phyloP scores from a whole-genome alignment of 2,329 filamentous ascomycete genomes.

The Colletotrichum siamense region DNA sequence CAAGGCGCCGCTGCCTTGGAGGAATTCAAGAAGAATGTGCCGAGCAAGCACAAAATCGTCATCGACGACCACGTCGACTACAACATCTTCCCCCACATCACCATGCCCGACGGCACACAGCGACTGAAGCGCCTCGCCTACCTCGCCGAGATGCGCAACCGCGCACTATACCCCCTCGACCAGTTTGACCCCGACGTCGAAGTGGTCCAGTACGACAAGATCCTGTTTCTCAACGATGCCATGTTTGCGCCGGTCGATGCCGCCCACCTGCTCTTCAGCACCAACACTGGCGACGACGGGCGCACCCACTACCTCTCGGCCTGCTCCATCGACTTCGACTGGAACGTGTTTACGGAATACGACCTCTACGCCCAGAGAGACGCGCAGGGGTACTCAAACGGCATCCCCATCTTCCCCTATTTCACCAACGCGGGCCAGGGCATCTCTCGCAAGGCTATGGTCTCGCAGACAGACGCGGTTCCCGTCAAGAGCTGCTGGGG shows the following conservation, averaged over 20 bases:
- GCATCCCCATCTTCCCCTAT: slow-evolving; percentile 72
- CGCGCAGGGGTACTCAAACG: slow-evolving; percentile 64
- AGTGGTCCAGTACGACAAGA: slow-evolving; percentile 52
- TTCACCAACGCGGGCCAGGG: slow-evolving; percentile 61
- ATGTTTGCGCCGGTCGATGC: slow-evolving; percentile 56
- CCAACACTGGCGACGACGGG: slow-evolving; percentile 58
- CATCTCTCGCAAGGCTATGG: slow-evolving; percentile 65
- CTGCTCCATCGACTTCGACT: slow-evolving; percentile 74
- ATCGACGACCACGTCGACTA: slow-evolving; percentile 65
- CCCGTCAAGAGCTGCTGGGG: slow-evolving; percentile 79
- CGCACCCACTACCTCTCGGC: slow-evolving; percentile 67
- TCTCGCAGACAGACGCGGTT: slow-evolving; percentile 67
- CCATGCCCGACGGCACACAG: slow-evolving; percentile 64
- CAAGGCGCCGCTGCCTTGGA: slow-evolving; percentile 59
- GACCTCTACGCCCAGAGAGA: slow-evolving; percentile 78
- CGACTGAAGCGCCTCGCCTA: slow-evolving; percentile 78
- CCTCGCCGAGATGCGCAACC: slow-evolving; percentile 75
- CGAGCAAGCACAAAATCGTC: slow-evolving; percentile 57
- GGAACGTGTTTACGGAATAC: slow-evolving; percentile 70
- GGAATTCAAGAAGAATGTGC: slow-evolving; percentile 52
- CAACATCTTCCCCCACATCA: slow-evolving; percentile 61
- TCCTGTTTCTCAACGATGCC: slow-evolving; percentile 74
- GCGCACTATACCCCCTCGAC: slow-evolving; percentile 68
- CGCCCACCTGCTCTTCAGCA: slow-evolving; percentile 65
- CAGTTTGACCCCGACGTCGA: slow-evolving; percentile 41